A percentile compares a stretch with the other conserved stretches of the same genome.
These are phyloP conservation scores for Penicillium sp. DNA, from an alignment of 2,329 filamentous ascomycete species.

Conservation along the genomic window DNA sequence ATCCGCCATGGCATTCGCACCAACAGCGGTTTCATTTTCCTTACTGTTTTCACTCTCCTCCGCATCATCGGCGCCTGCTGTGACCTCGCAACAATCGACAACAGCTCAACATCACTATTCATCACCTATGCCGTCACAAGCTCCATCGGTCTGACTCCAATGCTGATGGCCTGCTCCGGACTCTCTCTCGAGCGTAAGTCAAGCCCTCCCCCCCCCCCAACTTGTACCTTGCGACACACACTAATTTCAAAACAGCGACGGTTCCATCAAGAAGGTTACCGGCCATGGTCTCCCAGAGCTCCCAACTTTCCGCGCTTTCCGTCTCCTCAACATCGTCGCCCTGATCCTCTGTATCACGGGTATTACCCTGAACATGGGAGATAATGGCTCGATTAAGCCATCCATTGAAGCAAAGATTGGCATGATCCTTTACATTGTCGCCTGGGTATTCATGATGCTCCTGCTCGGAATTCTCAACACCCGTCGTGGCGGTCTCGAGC, in stretches of 20 bases:
- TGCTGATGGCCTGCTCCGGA: conserved; percentile 50
- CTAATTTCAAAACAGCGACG: conserved; percentile 18
- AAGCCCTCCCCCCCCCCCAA: not conserved
- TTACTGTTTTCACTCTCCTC: conserved; percentile 54
- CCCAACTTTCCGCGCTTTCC: conserved; percentile 30
- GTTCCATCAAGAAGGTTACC: conserved; percentile 22
- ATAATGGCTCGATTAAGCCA: conserved; percentile 26
- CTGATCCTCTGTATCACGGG: conserved; percentile 49
- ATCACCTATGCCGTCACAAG: conserved; percentile 46
- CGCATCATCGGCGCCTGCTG: conserved; percentile 54
- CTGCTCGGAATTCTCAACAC: conserved; percentile 34
- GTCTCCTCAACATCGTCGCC: conserved; percentile 32
- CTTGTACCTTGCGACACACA: not conserved
- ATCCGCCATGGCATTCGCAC: conserved; percentile 41
- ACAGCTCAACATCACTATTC: conserved; percentile 42
- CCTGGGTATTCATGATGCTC: conserved; percentile 31
- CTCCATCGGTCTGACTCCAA: conserved; percentile 52
- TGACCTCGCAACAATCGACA: conserved; percentile 51
- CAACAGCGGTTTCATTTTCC: conserved; percentile 55
- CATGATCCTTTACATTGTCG: conserved; percentile 44
- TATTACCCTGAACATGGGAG: conserved; percentile 35
- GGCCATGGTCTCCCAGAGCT: conserved; percentile 18
- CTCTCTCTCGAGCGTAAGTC: conserved; percentile 37
- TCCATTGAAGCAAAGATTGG: conserved; percentile 42
- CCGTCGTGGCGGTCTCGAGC: conserved; percentile 34